Evolutionary conservation across 2,329 filamentous ascomycete species (phyloP).

Genomic region (Microcyclospora pomicola): DNA sequence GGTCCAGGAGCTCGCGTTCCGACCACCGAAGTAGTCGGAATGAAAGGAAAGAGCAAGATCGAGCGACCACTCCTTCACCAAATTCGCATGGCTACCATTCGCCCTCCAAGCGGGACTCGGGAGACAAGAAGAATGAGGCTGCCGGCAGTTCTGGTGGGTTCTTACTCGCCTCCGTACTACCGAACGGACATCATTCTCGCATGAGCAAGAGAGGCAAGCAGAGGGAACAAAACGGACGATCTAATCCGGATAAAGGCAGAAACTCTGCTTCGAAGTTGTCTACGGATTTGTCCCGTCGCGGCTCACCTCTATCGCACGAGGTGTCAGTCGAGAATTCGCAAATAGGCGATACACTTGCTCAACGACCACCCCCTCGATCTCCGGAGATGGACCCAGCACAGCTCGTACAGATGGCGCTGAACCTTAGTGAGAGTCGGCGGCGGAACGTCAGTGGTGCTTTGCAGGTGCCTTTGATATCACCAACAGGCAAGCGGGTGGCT

Average conservation of each 20-base stretch:
- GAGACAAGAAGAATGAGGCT: background rate
- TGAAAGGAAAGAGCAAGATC: too few species aligned
- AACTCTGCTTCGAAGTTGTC: conserved; percentile 7
- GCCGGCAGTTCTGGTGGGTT: conserved; percentile 28
- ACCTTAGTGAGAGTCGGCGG: conserved; percentile 66
- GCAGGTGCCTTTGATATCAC: conserved; percentile 36
- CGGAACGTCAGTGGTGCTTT: conserved; percentile 46
- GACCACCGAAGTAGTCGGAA: too few species aligned
- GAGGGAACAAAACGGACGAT: conserved; percentile 8
- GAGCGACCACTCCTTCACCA: too few species aligned
- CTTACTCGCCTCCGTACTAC: conserved; percentile 15
- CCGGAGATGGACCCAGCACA: conserved; percentile 67
- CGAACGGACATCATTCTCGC: conserved; percentile 8
- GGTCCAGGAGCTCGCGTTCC: conserved; percentile 11
- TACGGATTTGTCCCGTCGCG: conserved; percentile 14
- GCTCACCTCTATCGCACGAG: conserved; percentile 17
- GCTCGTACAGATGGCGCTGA: conserved; percentile 86
- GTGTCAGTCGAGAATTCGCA: conserved; percentile 8
- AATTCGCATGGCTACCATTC: too few species aligned
- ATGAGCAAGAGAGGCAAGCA: conserved; percentile 6
- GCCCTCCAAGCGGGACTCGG: too few species aligned
- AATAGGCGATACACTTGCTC: conserved; percentile 1
- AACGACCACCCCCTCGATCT: conserved; percentile 1
- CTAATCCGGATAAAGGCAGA: conserved; percentile 10
- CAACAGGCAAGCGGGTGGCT: conserved; percentile 30